Evolutionary conservation across 768 basidiomycete species (phyloP), one percentile per base, ranked within the genome.

Genomic region (Crucibulum laeve): DNA sequence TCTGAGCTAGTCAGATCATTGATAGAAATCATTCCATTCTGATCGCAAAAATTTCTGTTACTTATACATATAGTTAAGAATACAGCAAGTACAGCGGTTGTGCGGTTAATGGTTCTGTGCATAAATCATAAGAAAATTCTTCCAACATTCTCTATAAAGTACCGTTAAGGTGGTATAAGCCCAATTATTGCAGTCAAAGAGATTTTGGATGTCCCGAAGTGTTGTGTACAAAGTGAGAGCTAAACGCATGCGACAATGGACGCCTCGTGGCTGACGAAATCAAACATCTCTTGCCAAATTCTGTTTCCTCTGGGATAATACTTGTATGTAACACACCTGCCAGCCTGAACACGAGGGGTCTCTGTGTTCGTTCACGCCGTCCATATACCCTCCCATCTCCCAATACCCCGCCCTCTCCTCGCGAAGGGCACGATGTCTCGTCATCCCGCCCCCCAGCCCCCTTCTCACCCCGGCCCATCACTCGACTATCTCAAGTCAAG

Each of bases 401-500:
- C 36, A 37, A 8, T 37, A 10, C 14, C 10, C 36, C 36, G 7
- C 36, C 18, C 26, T 48, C 14, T 19, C 24, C 40, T 18, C 25
- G 22, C 33, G 26, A 15, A 40, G 38, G 26, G 39, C 19, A 21
- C 39, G 37, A 30, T 33, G 24, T 42, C 30, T 44, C 42, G 43
- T 48, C 41, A 49, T 52, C 35, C 50, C 48, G 24, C 51, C 40
- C 42, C 28, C 18, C 47, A 38, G n/a, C 47, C 45, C 18, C 25
- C 48, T 34, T 33, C 50, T 6, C 36, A 43, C 26, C 40, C 48
- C 19, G 10, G 38, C 24, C 52, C 52, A 35, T 56, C 69, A 17
- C 68, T 80, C 45, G 74, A 83, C 54, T 76, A 83, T 52, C 71
- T 76, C 49, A 74, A 75, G 40, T 65, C 75, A 38, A 84, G 79